These are phyloP conservation scores for Sarocladiaceae sp. DNA, from an alignment of 2,329 filamentous ascomycete genomes.

Conservation along the genomic window DNA sequence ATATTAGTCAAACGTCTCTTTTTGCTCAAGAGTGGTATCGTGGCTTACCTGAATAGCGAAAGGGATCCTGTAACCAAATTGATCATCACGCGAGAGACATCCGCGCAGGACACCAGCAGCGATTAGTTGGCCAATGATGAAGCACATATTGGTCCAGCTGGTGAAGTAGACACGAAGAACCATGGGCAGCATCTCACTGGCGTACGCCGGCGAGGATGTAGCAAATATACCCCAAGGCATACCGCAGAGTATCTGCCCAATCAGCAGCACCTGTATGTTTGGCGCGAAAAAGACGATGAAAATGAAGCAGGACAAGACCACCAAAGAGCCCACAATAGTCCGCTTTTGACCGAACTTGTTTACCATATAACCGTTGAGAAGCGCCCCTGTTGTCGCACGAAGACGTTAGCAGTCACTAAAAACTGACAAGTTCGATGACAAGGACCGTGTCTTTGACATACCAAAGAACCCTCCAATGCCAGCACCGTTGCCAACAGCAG, in stretches of 20 bases:
- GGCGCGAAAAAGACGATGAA: slow-evolving; percentile 36
- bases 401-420: background rate
- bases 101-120: slow-evolving; percentile 18
- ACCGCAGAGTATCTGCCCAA: slow-evolving; percentile 35
- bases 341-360: slow-evolving; percentile 33
- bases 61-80: slow-evolving; percentile 38
- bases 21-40: background rate
- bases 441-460: too few species aligned
- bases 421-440: too few species aligned
- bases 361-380: slow-evolving; percentile 39
- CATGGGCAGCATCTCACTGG: slow-evolving; percentile 30
- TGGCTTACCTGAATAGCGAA: slow-evolving; percentile 30
- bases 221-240: slow-evolving; percentile 36
- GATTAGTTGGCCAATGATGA: slow-evolving; percentile 35
- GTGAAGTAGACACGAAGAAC: slow-evolving; percentile 33
- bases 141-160: slow-evolving; percentile 36
- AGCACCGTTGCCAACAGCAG: slow-evolving; percentile 36
- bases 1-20: too few species aligned
- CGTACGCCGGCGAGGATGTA: slow-evolving; percentile 37
- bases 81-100: slow-evolving; percentile 16
- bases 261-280: slow-evolving; percentile 27
- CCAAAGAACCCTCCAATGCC: slow-evolving; percentile 41
- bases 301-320: slow-evolving; percentile 32
- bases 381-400: slow-evolving; percentile 17
- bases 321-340: slow-evolving; percentile 35